Evolutionary conservation across 164 flowering plant species (phyloP).

Genomic region (Liriodendron chinense): DNA sequence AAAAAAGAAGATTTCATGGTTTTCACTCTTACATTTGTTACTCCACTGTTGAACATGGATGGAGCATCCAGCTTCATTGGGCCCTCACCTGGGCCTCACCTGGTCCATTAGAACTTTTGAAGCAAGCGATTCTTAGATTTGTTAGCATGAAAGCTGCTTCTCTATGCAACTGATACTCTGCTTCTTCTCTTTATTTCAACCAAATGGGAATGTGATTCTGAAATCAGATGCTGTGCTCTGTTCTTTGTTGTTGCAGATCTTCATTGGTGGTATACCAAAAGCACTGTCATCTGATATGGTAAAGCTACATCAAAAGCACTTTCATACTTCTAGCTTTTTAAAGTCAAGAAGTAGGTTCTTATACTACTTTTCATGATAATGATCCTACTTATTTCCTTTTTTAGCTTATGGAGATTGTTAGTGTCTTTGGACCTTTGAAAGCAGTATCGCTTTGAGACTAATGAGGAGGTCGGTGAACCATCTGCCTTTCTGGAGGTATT

Average conservation of each 20-base stretch:
- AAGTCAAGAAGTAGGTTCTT: too few relatives aligned
- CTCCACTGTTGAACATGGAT: too few relatives aligned
- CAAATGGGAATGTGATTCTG: not conserved
- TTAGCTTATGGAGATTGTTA: conserved; percentile 80
- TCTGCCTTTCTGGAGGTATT: conserved; percentile 90
- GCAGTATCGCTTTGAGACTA: conserved; percentile 61
- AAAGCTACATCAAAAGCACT: conserved; percentile 15
- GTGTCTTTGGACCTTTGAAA: conserved; percentile 77
- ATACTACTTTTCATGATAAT: not conserved
- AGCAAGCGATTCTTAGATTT: too few relatives aligned
- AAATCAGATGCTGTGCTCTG: not conserved
- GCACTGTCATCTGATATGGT: conserved; percentile 77
- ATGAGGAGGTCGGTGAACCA: conserved; percentile 37
- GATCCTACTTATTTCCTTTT: not conserved
- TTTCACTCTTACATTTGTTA: too few relatives aligned
- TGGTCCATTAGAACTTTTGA: too few relatives aligned
- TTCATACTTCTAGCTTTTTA: too few relatives aligned
- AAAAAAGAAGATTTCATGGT: too few relatives aligned
- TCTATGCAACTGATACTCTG: too few relatives aligned
- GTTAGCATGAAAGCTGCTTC: too few relatives aligned
- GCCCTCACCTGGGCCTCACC: too few relatives aligned
- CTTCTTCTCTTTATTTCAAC: too few relatives aligned
- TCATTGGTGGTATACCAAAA: conserved; percentile 85
- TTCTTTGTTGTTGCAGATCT: conserved; percentile 51
- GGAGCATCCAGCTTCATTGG: too few relatives aligned